Percentiles rank a stretch among this genome's conserved stretches.
Evolutionary conservation across 768 basidiomycete species (phyloP).

Genomic region (Leccinum aurantiacum): DNA sequence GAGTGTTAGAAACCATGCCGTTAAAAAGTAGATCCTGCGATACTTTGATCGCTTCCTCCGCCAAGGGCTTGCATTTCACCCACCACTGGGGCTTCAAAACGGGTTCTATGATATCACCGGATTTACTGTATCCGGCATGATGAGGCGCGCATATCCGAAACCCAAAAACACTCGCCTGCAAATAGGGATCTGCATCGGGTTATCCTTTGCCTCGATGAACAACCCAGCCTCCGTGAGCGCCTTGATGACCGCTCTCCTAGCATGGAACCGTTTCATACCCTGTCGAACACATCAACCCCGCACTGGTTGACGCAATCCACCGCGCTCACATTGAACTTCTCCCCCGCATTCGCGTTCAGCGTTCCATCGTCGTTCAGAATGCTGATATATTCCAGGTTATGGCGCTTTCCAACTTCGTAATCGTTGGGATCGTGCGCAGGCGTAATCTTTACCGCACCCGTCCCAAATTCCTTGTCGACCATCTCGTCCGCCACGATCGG

Average conservation of each 20-base stretch:
- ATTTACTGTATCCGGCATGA: conserved; percentile 60
- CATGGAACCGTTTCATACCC: conserved; percentile 99
- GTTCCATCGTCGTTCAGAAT: conserved; percentile 97
- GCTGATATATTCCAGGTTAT: conserved; percentile 89
- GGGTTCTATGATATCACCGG: conserved; percentile 94
- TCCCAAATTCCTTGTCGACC: conserved; percentile 95
- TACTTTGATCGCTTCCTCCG: conserved; percentile 87
- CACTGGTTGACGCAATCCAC: neutral
- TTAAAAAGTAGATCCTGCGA: neutral
- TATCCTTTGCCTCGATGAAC: conserved; percentile 90
- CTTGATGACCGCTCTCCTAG: conserved; percentile 78
- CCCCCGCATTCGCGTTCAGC: conserved; percentile 85
- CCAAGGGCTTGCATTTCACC: conserved; percentile 71
- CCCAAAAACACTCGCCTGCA: conserved; percentile 57
- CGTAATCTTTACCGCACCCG: conserved; percentile 98
- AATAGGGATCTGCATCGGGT: conserved; percentile 95
- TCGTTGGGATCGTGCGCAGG: conserved; percentile 98
- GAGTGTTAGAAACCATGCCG: neutral
- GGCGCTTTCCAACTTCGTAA: conserved; percentile 80
- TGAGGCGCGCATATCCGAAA: neutral
- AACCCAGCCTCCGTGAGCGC: conserved; percentile 80
- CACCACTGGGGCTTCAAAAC: conserved; percentile 57
- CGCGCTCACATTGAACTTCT: conserved; percentile 56
- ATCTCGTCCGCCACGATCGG: conserved; percentile 87
- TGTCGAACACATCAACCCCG: conserved; percentile 24